phyloP scores from a whole-genome alignment of 768 basidiomycete species.

The Flagelloscypha sp. region DNA sequence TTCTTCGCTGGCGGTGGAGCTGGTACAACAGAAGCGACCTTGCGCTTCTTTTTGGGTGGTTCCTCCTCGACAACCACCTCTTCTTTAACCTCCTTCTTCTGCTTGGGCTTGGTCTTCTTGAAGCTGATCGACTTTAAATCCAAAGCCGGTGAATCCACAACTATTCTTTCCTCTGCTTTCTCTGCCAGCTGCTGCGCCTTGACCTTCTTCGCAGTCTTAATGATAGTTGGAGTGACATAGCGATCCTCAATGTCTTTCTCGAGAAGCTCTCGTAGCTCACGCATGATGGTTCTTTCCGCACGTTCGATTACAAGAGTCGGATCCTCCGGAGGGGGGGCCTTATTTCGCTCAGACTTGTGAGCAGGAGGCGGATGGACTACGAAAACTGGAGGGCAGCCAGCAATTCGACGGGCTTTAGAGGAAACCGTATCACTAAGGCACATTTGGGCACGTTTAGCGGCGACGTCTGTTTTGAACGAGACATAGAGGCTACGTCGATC shows the following conservation, averaged over 20 bases:
- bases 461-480: slow-evolving; percentile 57
- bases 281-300: slow-evolving; percentile 48
- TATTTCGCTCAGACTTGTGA: slow-evolving; percentile 42
- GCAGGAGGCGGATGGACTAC: slow-evolving; percentile 38
- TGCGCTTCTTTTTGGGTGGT: slow-evolving; percentile 14
- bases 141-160: slow-evolving; percentile 24
- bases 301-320: slow-evolving; percentile 47
- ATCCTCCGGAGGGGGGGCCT: too few relatives aligned
- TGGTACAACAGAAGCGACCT: slow-evolving; percentile 8
- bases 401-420: slow-evolving; percentile 42
- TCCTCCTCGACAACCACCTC: slow-evolving; percentile 19
- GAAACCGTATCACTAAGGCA: too few relatives aligned
- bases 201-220: slow-evolving; percentile 45
- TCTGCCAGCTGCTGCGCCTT: slow-evolving; percentile 29
- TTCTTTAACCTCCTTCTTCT: slow-evolving; percentile 20
- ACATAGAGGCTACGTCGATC: slow-evolving; percentile 73
- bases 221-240: slow-evolving; percentile 46
- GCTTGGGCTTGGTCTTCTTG: slow-evolving; percentile 33
- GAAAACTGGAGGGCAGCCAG: slow-evolving; percentile 50
- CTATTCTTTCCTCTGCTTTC: slow-evolving; percentile 15
- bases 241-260: slow-evolving; percentile 62
- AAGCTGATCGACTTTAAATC: slow-evolving; percentile 42
- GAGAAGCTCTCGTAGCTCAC: slow-evolving; percentile 45
- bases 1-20: slow-evolving; percentile 29
- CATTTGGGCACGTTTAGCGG: slow-evolving; percentile 60